Conservation (phyloP, 257 asterid species). For the Solanum commersonii region DNA sequence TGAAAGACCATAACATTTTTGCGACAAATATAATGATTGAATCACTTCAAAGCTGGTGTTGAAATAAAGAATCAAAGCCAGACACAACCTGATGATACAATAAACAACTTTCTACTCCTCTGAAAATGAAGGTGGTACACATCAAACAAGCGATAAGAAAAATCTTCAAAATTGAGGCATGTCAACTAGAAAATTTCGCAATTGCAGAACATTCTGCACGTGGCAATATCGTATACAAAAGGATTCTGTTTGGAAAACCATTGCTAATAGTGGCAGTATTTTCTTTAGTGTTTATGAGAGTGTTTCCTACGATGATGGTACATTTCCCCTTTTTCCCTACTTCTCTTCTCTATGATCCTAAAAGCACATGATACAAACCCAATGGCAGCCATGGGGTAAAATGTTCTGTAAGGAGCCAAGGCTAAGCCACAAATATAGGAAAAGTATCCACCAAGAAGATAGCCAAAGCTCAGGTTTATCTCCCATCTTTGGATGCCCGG, state of each 20-base stretch:
- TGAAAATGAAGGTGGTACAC: not conserved
- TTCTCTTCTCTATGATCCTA: slow-evolving; percentile 55
- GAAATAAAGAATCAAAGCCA: not conserved
- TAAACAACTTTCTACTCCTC: not conserved
- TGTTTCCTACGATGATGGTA: slow-evolving; percentile 57
- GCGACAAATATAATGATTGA: not conserved
- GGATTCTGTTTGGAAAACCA: not conserved
- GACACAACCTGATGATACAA: not conserved
- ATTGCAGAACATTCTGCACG: not conserved
- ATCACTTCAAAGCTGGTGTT: not conserved
- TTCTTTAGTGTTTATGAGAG: slow-evolving; percentile 62
- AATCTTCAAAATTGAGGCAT: slow-evolving; percentile 11
- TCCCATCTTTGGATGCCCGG: slow-evolving; percentile 55
- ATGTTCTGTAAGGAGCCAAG: slow-evolving; percentile 57
- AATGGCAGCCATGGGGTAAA: slow-evolving; percentile 66
- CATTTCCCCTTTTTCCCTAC: slow-evolving; percentile 48
- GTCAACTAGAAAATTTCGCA: not conserved
- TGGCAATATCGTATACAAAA: not conserved
- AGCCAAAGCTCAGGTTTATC: slow-evolving; percentile 63
- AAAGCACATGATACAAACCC: slow-evolving; percentile 64
- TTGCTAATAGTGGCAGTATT: not conserved
- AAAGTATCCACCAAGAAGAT: slow-evolving; percentile 64
- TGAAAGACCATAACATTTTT: not conserved
- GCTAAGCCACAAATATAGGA: slow-evolving; percentile 66
- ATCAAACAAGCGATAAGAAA: not conserved